Base-by-base conservation (phyloP, 441 rosid species). In the Brassica hybrid region DNA sequence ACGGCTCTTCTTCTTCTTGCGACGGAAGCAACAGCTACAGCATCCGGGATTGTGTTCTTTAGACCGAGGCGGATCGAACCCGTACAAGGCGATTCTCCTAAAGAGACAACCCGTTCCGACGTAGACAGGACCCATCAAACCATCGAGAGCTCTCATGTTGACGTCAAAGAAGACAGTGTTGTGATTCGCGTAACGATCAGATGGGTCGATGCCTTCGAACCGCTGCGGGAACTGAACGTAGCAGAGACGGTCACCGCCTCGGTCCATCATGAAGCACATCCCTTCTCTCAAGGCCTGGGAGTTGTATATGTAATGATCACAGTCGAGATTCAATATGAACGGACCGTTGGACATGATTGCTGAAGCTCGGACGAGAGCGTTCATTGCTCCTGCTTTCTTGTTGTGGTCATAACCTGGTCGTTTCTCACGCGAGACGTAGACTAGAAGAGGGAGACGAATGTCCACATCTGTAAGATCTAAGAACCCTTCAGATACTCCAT, bases 341-440 rank as follows among this genome's bases (percentile, higher is more conserved):
- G 98, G 94, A 50, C 98, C 97, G 78, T 93, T 93, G 52, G 98
- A 93, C 98, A 91, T 93, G 69, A 93, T 88, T 64, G 98, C 98
- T 25, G 98, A 91, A 57, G 98, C 98, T 74, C 98, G 89, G 73
- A 93, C 98, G 54, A 93, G 84, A 0, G 97, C 98, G 82, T 93
- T 93, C 98, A 93, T 93, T 72, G 98, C 98, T 73, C 98, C 98
- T 62, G 98, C 97, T 83, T 93, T 93, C 87, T 93, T 93, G 85
- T 93, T 91, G 81, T 93, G 98, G 69, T 93, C 97, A 75, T 93
- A 93, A 52, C 97, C 98, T 0, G 97, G 94, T 34, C 98, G 95
- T 81, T 93, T 93, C 86, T 93, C 98, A 52, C 98, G 97, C 13
- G 98, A 93, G 50, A 93, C 97, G 66, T 93, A 93, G 41, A 93